Base-by-base conservation (phyloP, 306 rosid genomes). In the Mimosa bimucronata region DNA sequence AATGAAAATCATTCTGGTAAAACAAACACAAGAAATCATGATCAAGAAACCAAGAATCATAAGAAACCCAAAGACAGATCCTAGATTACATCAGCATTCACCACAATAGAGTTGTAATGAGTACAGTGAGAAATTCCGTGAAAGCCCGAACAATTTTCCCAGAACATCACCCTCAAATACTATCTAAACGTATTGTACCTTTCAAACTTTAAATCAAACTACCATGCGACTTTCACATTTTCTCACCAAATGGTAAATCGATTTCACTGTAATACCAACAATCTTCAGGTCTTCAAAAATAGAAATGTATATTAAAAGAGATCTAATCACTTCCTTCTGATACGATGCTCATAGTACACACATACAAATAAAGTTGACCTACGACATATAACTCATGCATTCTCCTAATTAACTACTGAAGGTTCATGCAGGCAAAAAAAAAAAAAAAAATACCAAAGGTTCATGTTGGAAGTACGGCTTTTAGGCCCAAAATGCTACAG, bases 1-100 rank as follows among this genome's bases (percentile, higher is more conserved):
- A 93, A 83, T 74, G 65, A 75, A 93, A 93, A 82, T 93, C 98
- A 73, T 90, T 91, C 99, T 95, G 97, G 21, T 72, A 52, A 52
- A 86, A 81, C 26, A 28, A 76, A 69, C 73, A 19, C 30, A 25
- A 69, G 44, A 4, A 40, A 25, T n/a, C 61, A 25, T 80, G 73
- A 48, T 75, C 48, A 62, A 83, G 74, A 71, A 57, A 75, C 73
- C 77, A 77, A 13, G 30, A 73, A 69, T 40, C 40, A 52, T 15
- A 46, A 16, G 58, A 66, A 52, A 70, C 15, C 45, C 19, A 23
- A 41, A 41, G 65, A 68, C 1, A 21, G 9, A 48, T 34, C 71
- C 62, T 67, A 50, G 53, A 14, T 9, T 25, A 55, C 64, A 34
- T 66, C 60, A 57, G 38, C 66, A 66, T 12, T 57, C 34, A 26